phyloP scores from a whole-genome alignment of 345 rosid genomes.

The Clarkia xantiana region DNA sequence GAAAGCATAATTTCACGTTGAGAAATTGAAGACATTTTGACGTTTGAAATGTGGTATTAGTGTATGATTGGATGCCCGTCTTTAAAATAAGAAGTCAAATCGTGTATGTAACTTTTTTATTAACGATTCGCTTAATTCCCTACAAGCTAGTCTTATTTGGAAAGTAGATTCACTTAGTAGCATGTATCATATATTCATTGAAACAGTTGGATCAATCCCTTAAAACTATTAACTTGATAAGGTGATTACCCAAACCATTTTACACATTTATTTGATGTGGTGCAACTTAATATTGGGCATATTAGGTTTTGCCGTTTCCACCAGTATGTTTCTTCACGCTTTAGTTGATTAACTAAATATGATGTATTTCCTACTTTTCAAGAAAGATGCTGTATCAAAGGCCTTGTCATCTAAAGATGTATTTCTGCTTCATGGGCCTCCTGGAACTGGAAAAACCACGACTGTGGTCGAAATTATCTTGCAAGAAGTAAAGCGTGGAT shows the following conservation, averaged over 20 bases:
- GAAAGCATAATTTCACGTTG: too few species aligned
- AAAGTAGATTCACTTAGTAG: too few species aligned
- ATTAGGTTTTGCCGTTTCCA: background rate
- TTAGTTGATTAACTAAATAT: slow-evolving; percentile 1
- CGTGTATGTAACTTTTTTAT: too few species aligned
- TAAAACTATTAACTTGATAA: background rate
- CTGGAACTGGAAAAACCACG: slow-evolving; percentile 99
- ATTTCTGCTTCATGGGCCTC: slow-evolving; percentile 95
- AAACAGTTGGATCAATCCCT: too few species aligned
- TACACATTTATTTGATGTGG: background rate
- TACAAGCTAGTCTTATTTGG: too few species aligned
- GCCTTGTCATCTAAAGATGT: slow-evolving; percentile 79
- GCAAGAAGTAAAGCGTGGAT: slow-evolving; percentile 88
- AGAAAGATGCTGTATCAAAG: slow-evolving; percentile 74
- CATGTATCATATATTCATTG: too few species aligned
- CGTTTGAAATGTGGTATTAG: too few species aligned
- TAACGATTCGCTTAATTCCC: too few species aligned
- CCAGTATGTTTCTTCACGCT: slow-evolving; percentile 2
- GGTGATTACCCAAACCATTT: background rate
- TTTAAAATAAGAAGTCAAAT: too few species aligned
- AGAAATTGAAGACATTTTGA: too few species aligned
- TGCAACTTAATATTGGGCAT: too few species aligned
- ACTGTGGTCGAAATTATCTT: slow-evolving; percentile 85
- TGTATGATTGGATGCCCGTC: too few species aligned
- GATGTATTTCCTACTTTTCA: slow-evolving; percentile 6